Evolutionary conservation across 176 grass and related monocot genomes (phyloP), one percentile per base, ranked within the genome.

Genomic region (Tillandsia leiboldiana): DNA sequence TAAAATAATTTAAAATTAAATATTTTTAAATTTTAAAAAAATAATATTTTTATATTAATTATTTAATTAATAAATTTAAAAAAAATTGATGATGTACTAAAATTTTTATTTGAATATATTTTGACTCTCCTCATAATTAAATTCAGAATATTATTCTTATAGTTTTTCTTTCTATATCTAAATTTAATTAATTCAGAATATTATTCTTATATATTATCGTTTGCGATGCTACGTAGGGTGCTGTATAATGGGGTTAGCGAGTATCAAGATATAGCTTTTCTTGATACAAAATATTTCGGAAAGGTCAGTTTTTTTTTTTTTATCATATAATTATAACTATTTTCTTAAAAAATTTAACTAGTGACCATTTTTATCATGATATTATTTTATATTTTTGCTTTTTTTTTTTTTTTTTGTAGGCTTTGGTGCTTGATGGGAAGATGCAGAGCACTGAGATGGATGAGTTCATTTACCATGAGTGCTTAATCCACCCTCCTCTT

Each of bases 381-480:
- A n/a, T 66, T 18, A 33, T 17, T 66, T 11, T 50, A 29, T 52
- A 33, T 51, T 48, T 49, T 15, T 15, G 3, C 6, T 42, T 50
- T 13, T 56, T 68, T 1, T 11, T 73, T 26, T 72, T 51, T 61
- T 48, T 20, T 48, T 50, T 54, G 2, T 27, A 91, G 85, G 86
- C 80, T 48, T 54, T 89, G 71, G 76, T 93, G 65, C 88, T 93
- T 75, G 83, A 93, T 52, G 86, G 86, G 9, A 93, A 93, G 80
- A 89, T 93, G 90, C 90, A 89, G 78, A 93, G 90, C 64, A 53
- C 90, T 1, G 90, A 93, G 68, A 64, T 74, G 66, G 90, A 93
- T 20, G 86, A 93, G 77, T 93, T 93, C 83, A 89, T 93, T 62
- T 93, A 93, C 71, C 90, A 93, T 50, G 86, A 93, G 66, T 93